These are phyloP conservation scores for Xylariaceae sp. DNA, from an alignment of 2,329 filamentous ascomycete genomes.

Conservation along the genomic window DNA sequence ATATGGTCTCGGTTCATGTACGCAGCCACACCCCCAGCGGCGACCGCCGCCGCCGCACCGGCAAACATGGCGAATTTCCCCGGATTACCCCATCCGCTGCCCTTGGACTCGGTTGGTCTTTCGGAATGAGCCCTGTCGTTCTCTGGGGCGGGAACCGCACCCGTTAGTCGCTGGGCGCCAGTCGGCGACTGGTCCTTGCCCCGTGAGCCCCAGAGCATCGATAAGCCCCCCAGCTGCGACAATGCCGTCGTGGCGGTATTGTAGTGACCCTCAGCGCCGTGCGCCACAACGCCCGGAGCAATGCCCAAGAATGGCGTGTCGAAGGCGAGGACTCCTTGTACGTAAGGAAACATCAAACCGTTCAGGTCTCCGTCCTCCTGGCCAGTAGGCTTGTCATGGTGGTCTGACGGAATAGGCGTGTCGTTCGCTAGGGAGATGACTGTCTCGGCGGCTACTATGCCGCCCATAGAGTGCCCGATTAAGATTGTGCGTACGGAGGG, in stretches of 20 bases:
- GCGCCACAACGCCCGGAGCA: slow-evolving; percentile 75
- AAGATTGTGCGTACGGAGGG: slow-evolving; percentile 33
- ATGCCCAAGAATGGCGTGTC: slow-evolving; percentile 90
- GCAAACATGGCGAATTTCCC: slow-evolving; percentile 82
- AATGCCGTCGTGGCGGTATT: slow-evolving; percentile 68
- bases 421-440: slow-evolving; percentile 66
- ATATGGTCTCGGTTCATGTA: slow-evolving; percentile 83
- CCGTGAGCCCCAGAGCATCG: slow-evolving; percentile 61
- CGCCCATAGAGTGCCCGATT: slow-evolving; percentile 55
- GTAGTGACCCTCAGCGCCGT: slow-evolving; percentile 83
- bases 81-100: slow-evolving; percentile 67
- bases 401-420: slow-evolving; percentile 42
- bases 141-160: slow-evolving; percentile 36
- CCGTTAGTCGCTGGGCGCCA: slow-evolving; percentile 34
- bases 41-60: slow-evolving; percentile 78
- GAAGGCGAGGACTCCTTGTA: slow-evolving; percentile 86
- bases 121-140: slow-evolving; percentile 25
- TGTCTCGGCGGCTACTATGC: slow-evolving; percentile 90
- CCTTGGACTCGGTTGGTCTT: slow-evolving; percentile 14
- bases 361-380: slow-evolving; percentile 39
- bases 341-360: slow-evolving; percentile 84
- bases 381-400: slow-evolving; percentile 25
- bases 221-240: slow-evolving; percentile 59
- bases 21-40: slow-evolving; percentile 76
- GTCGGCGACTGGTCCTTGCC: slow-evolving; percentile 30